phyloP scores from a whole-genome alignment of 1,284 basidiomycete genomes.

The Fomitopsis schrenkii region DNA sequence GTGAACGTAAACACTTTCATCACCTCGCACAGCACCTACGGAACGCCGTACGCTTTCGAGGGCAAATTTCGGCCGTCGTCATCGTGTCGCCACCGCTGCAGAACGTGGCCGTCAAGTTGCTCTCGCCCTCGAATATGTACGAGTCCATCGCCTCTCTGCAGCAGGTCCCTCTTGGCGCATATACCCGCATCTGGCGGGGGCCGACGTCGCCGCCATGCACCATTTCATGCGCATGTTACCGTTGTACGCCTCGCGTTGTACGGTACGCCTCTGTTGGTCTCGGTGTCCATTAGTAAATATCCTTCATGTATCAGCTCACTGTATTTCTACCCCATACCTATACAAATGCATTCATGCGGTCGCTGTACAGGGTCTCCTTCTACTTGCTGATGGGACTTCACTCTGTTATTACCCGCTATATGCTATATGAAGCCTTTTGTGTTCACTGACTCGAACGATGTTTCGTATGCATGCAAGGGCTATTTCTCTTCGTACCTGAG shows the following conservation, averaged over 20 bases:
- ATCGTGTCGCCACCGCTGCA: slow-evolving; percentile 12
- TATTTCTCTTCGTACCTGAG: too few species aligned
- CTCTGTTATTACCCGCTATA: background rate
- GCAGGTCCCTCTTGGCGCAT: background rate
- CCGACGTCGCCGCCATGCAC: background rate
- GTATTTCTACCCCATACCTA: background rate
- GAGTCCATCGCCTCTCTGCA: slow-evolving; percentile 3
- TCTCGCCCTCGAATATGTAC: background rate
- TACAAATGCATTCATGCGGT: background rate
- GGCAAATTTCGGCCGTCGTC: slow-evolving; percentile 1
- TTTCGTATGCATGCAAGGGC: too few species aligned
- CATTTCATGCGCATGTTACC: background rate
- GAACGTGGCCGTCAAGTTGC: slow-evolving; percentile 24
- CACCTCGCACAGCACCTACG: slow-evolving; percentile 34
- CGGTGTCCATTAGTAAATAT: background rate
- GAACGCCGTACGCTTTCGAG: slow-evolving; percentile 26
- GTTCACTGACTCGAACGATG: too few species aligned
- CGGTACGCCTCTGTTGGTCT: background rate
- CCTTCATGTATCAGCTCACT: background rate
- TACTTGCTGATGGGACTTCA: background rate
- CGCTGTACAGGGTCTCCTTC: background rate
- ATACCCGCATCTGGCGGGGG: background rate
- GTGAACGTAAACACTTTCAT: too few species aligned
- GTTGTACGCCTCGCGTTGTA: background rate
- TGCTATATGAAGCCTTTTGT: background rate